phyloP scores from a whole-genome alignment of 768 basidiomycete genomes.

The Macrocybe gigantea region DNA sequence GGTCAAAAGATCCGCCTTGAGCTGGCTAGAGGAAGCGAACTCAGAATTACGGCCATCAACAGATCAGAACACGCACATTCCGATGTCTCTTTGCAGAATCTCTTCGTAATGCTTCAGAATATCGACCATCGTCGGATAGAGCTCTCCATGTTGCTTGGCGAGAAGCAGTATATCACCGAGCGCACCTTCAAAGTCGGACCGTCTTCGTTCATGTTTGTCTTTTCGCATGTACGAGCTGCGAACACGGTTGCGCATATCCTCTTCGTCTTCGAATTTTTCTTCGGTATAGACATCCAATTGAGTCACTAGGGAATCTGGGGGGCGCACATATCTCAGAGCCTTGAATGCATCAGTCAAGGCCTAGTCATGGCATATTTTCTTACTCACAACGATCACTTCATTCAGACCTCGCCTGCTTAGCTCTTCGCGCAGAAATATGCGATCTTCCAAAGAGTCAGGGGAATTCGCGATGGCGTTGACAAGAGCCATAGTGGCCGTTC shows the following conservation, averaged over 20 bases:
- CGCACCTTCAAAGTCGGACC: slow-evolving; percentile 47
- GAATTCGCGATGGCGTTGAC: slow-evolving; percentile 76
- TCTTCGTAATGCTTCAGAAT: slow-evolving; percentile 50
- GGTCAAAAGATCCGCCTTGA: slow-evolving; percentile 54
- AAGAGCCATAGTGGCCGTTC: slow-evolving; percentile 69
- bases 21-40: slow-evolving; percentile 33
- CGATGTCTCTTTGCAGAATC: slow-evolving; percentile 54
- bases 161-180: slow-evolving; percentile 57
- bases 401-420: slow-evolving; percentile 77
- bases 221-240: slow-evolving; percentile 15
- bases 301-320: slow-evolving; percentile 43
- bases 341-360: slow-evolving; percentile 18
- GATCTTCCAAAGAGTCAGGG: slow-evolving; percentile 71
- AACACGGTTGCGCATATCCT: slow-evolving; percentile 70
- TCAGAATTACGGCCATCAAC: slow-evolving; percentile 34
- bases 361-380: neutral
- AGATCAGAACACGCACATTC: slow-evolving; percentile 52
- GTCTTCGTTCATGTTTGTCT: slow-evolving; percentile 23
- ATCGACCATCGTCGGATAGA: slow-evolving; percentile 57
- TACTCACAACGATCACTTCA: slow-evolving; percentile 75
- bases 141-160: slow-evolving; percentile 55
- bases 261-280: slow-evolving; percentile 87
- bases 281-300: slow-evolving; percentile 82
- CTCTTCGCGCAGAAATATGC: slow-evolving; percentile 78
- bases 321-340: slow-evolving; percentile 65